phyloP scores from a whole-genome alignment of 495 filamentous ascomycete species.

The Neurospora pannonica region DNA sequence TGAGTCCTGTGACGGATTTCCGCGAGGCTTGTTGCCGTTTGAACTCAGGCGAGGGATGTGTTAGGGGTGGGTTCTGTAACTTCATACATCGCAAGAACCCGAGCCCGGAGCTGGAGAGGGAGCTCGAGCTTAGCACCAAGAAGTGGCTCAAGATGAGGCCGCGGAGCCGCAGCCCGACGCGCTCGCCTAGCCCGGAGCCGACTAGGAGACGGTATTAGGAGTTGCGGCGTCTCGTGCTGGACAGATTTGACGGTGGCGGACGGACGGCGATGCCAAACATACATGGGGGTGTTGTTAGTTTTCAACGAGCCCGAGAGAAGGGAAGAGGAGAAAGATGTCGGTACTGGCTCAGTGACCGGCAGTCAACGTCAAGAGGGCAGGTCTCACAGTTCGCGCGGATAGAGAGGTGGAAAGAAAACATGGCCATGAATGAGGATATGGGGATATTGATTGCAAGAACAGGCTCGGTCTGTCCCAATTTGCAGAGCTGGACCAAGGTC shows the following conservation, averaged over 20 bases:
- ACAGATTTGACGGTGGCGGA: not conserved
- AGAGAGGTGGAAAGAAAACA: not conserved
- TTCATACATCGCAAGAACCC: conserved; percentile 98
- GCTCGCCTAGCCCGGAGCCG: conserved; percentile 70
- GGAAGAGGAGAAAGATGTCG: not conserved
- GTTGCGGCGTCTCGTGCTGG: not conserved
- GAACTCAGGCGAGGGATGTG: conserved; percentile 91
- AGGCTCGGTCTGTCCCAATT: not conserved
- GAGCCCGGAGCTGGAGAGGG: conserved; percentile 73
- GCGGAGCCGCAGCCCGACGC: conserved; percentile 69
- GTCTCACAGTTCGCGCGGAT: not conserved
- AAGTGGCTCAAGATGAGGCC: conserved; percentile 90
- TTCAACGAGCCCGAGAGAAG: not conserved
- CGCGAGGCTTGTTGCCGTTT: conserved; percentile 93
- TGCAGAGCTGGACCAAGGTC: not conserved
- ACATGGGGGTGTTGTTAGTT: not conserved
- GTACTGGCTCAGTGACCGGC: not conserved
- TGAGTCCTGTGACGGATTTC: conserved; percentile 95
- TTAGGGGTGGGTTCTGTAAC: conserved; percentile 95
- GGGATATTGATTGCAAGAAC: not conserved
- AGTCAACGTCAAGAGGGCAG: not conserved
- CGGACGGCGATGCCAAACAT: not conserved
- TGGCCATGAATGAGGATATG: not conserved
- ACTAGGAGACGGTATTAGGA: conserved; percentile 55
- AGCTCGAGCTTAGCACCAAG: conserved; percentile 79